Percentiles rank a stretch among this genome's conserved stretches.
These are phyloP conservation scores for Pleurostoma richardsiae DNA, from an alignment of 2,329 filamentous ascomycete genomes.

Conservation along the genomic window DNA sequence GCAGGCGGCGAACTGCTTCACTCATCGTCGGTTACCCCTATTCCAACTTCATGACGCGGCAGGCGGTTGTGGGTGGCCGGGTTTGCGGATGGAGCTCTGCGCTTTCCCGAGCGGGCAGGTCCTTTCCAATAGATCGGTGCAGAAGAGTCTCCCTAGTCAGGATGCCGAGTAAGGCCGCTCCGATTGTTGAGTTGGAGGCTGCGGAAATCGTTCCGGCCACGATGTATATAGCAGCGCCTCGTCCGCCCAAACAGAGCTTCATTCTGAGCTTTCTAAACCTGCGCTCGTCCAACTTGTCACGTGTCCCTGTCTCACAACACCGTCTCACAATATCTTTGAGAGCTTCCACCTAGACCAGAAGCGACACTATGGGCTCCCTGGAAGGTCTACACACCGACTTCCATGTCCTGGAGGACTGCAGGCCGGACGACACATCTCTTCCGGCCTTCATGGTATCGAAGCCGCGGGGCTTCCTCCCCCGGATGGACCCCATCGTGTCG, in stretches of 20 bases:
- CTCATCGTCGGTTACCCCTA: too few relatives aligned
- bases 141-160: too few relatives aligned
- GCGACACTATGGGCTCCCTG: not conserved
- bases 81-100: too few relatives aligned
- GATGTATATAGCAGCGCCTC: not conserved
- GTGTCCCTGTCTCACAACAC: not conserved
- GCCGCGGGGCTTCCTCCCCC: constrained; percentile 68
- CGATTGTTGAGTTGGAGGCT: not conserved
- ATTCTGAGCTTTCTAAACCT: not conserved
- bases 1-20: too few relatives aligned
- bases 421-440: constrained; percentile 56
- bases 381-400: constrained; percentile 31
- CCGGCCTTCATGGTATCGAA: constrained; percentile 78
- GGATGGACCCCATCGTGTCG: constrained; percentile 53
- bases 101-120: too few relatives aligned
- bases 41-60: too few relatives aligned
- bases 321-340: too few relatives aligned
- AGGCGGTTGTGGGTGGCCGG: too few relatives aligned
- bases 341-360: not conserved
- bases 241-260: not conserved
- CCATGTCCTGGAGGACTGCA: constrained; percentile 58
- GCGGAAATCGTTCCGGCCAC: not conserved
- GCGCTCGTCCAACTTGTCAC: not conserved
- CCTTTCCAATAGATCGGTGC: too few relatives aligned
- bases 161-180: too few relatives aligned